Evolutionary conservation across 2,329 filamentous ascomycete species (phyloP).

Genomic region (Chaetomiaceae sp.): DNA sequence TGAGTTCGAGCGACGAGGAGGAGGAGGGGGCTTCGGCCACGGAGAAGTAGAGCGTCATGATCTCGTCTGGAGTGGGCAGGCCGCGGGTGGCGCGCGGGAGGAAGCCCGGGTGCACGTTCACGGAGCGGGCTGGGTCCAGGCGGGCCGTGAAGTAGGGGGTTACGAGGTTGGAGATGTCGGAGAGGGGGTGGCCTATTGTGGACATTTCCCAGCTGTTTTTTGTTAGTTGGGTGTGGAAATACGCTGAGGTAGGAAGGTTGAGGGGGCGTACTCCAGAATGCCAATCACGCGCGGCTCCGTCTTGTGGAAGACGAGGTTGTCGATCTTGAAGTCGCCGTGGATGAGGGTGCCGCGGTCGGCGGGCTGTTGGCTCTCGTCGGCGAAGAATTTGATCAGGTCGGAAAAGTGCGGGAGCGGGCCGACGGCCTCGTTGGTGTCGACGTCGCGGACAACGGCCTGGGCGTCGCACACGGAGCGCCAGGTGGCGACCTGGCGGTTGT

Average conservation of each 20-base stretch:
- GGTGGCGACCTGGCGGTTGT: constrained; percentile 77
- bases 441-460: constrained; percentile 70
- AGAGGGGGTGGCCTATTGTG: constrained; percentile 91
- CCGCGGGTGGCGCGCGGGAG: constrained; percentile 60
- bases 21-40: constrained; percentile 31
- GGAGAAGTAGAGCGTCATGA: constrained; percentile 37
- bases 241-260: not conserved
- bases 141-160: constrained; percentile 43
- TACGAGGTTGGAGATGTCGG: constrained; percentile 79
- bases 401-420: constrained; percentile 80
- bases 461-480: constrained; percentile 73
- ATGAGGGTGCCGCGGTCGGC: constrained; percentile 73
- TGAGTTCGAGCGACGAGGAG: constrained; percentile 18
- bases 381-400: constrained; percentile 75
- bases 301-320: constrained; percentile 85
- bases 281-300: constrained; percentile 85
- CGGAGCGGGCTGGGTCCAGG: constrained; percentile 26
- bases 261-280: constrained; percentile 65
- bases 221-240: not conserved
- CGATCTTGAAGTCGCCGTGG: constrained; percentile 96
- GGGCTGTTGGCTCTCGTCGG: constrained; percentile 63
- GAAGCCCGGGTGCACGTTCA: constrained; percentile 47
- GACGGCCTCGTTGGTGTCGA: constrained; percentile 70
- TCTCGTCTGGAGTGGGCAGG: constrained; percentile 32
- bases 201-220: constrained; percentile 86